Conservation (phyloP, 129 eudicot genomes). For the Pulicaria dysenterica region DNA sequence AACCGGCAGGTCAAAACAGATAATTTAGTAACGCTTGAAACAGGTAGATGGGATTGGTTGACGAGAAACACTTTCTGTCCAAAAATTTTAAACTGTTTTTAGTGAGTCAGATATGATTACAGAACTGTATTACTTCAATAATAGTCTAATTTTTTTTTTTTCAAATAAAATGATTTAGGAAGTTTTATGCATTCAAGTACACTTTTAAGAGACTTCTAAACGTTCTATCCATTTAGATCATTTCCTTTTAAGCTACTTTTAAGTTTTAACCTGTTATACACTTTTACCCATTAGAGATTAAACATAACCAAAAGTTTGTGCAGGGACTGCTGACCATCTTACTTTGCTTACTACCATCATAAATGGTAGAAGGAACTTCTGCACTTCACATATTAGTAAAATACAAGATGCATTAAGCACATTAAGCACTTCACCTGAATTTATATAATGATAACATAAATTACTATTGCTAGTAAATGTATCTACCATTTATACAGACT, state of each 20-base stretch:
- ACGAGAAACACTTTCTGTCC: neutral
- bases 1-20: neutral
- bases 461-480: neutral
- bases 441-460: too few species aligned
- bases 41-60: neutral
- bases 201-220: neutral
- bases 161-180: neutral
- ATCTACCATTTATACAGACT: conserved; percentile 17
- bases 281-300: neutral
- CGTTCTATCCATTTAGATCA: neutral
- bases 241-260: neutral
- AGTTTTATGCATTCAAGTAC: neutral
- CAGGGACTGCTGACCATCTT: too few species aligned
- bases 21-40: neutral
- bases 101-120: neutral
- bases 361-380: too few species aligned
- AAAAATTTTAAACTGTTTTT: neutral
- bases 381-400: too few species aligned
- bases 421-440: too few species aligned
- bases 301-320: neutral
- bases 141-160: neutral
- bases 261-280: too few species aligned
- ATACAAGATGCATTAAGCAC: too few species aligned
- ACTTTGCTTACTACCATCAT: too few species aligned
- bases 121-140: neutral